Conservation (phyloP, 2,329 filamentous ascomycete species). For the Ophiocordyceps camponoti-saundersi region DNA sequence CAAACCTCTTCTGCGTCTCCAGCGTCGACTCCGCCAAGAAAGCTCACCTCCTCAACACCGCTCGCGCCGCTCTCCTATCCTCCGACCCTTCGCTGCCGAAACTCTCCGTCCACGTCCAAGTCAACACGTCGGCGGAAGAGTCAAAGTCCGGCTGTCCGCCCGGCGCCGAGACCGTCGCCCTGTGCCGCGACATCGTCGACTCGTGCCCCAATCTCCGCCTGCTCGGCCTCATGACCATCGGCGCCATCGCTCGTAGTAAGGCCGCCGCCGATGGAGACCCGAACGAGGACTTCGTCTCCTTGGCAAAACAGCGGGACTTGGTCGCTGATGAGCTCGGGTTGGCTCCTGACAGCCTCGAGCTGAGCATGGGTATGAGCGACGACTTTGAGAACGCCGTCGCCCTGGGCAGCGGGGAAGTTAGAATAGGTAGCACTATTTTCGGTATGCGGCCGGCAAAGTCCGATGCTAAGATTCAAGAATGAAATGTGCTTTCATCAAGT, state of each 20-base stretch:
- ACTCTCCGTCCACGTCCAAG: constrained; percentile 71
- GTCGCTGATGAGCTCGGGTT: constrained; percentile 36
- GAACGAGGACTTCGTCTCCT: constrained; percentile 71
- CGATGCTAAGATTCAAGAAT: constrained; percentile 53
- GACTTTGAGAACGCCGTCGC: constrained; percentile 82
- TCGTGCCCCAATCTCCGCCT: constrained; percentile 59
- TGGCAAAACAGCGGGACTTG: constrained; percentile 54
- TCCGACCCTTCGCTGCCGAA: constrained; percentile 20
- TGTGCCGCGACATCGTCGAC: constrained; percentile 55
- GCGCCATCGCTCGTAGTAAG: constrained; percentile 72
- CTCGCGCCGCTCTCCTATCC: constrained; percentile 42
- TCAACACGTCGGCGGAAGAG: constrained; percentile 85
- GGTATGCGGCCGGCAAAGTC: constrained; percentile 64
- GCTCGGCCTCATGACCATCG: constrained; percentile 90
- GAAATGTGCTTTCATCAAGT: constrained; percentile 2
- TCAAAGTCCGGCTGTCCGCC: constrained; percentile 72
- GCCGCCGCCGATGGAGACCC: constrained; percentile 58
- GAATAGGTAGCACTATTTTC: constrained; percentile 89
- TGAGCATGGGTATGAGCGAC: constrained; percentile 98
- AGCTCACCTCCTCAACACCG: constrained; percentile 62
- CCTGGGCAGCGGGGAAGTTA: constrained; percentile 75
- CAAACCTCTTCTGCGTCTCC: constrained; percentile 81
- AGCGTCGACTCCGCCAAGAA: constrained; percentile 84
- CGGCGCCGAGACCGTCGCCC: constrained; percentile 34
- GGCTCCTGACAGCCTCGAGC: constrained; percentile 45